phyloP scores from a whole-genome alignment of 108 stramenopile species.

The Skeletonema costatum region DNA sequence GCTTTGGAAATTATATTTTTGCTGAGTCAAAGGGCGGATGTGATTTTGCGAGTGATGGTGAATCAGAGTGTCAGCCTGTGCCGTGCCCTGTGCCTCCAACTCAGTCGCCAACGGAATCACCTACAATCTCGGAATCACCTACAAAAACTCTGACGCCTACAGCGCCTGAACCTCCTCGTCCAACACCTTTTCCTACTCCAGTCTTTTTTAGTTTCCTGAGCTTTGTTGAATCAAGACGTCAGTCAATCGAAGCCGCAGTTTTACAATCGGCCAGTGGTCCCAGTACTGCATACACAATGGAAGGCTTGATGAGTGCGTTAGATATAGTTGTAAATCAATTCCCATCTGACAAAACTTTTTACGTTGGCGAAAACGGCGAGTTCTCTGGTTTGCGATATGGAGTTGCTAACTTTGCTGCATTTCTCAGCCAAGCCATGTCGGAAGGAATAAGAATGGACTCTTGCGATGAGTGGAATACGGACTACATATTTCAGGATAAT shows the following conservation, averaged over 20 bases:
- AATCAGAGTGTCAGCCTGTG: background rate
- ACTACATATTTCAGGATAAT: constrained; percentile 7
- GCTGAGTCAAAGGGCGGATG: background rate
- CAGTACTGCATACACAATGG: constrained; percentile 19
- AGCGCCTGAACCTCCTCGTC: background rate
- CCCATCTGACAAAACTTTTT: constrained; percentile 30
- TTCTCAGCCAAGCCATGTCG: constrained; percentile 31
- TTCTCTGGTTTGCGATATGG: constrained; percentile 25
- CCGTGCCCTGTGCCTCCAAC: background rate
- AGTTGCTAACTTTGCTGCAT: constrained; percentile 31
- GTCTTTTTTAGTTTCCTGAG: background rate
- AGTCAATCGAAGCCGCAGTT: constrained; percentile 3
- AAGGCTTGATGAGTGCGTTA: constrained; percentile 21
- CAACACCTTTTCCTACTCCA: background rate
- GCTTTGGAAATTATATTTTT: constrained; percentile 2
- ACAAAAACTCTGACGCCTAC: background rate
- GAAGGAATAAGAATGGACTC: constrained; percentile 40
- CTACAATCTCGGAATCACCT: background rate
- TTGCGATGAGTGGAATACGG: constrained; percentile 37
- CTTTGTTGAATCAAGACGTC: constrained; percentile 5
- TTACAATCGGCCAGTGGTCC: constrained; percentile 25
- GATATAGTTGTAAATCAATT: constrained; percentile 25
- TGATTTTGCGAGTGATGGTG: background rate
- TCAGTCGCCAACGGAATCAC: background rate
- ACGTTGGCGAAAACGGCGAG: constrained; percentile 7